Conservation (phyloP, 2,329 filamentous ascomycete species). For the Rosellinia necatrix region DNA sequence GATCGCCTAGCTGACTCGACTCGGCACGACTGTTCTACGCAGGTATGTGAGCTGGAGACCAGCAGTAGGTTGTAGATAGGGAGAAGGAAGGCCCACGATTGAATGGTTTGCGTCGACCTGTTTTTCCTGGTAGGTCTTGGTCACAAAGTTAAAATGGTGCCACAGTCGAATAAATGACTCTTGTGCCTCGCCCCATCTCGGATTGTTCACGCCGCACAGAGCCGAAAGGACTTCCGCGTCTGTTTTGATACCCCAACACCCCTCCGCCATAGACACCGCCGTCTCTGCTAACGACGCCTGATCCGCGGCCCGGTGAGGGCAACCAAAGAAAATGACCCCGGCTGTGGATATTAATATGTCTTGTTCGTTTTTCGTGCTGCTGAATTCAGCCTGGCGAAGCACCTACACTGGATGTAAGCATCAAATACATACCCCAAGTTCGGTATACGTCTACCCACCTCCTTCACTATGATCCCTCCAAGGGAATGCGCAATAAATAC, state of each 20-base stretch:
- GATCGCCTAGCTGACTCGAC: constrained; percentile 12
- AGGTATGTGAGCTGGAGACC: constrained; percentile 7
- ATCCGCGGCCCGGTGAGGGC: constrained; percentile 13
- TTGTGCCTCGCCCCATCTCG: constrained; percentile 8
- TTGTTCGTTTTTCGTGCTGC: neutral
- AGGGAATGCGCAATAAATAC: constrained; percentile 25
- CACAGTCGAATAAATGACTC: constrained; percentile 21
- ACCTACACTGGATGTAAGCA: constrained; percentile 15
- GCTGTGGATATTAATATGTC: constrained; percentile 21
- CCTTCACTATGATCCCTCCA: constrained; percentile 22
- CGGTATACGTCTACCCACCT: constrained; percentile 5
- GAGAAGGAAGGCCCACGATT: constrained; percentile 1
- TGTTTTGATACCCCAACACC: neutral
- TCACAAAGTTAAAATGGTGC: constrained; percentile 24
- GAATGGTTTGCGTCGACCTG: neutral
- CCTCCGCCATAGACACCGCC: constrained; percentile 14
- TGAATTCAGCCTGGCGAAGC: constrained; percentile 18
- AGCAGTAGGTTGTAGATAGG: neutral
- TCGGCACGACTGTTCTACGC: constrained; percentile 6
- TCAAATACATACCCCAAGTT: neutral
- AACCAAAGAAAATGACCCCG: constrained; percentile 22
- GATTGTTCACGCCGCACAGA: constrained; percentile 19
- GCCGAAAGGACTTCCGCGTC: constrained; percentile 9
- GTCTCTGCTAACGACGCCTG: constrained; percentile 2
- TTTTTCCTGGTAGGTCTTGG: constrained; percentile 23